Evolutionary conservation across 2,329 filamentous ascomycete species (phyloP).

Genomic region (Emydomyces testavorans): DNA sequence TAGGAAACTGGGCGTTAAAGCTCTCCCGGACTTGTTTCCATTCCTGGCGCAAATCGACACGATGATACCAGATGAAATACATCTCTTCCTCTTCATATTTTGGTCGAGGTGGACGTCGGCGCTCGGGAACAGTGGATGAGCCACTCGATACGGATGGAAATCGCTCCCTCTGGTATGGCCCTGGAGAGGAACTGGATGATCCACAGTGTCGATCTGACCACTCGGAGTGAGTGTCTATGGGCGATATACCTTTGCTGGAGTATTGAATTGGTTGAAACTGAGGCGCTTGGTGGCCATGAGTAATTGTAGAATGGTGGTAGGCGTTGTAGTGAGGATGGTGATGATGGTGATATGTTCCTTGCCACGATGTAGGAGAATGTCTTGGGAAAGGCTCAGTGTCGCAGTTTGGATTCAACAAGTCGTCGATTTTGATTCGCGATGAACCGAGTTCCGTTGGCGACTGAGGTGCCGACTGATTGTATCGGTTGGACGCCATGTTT

Average conservation of each 20-base stretch:
- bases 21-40: slow-evolving; percentile 37
- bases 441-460: slow-evolving; percentile 10
- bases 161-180: slow-evolving; percentile 30
- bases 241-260: background rate
- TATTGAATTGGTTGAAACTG: slow-evolving; percentile 10
- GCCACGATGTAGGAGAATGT: slow-evolving; percentile 3
- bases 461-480: slow-evolving; percentile 1
- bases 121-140: slow-evolving; percentile 27
- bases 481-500: slow-evolving; percentile 2
- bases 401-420: slow-evolving; percentile 11
- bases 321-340: slow-evolving; percentile 8
- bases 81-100: slow-evolving; percentile 39
- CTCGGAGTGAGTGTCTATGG: slow-evolving; percentile 10
- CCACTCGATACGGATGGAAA: slow-evolving; percentile 34
- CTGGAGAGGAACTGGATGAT: slow-evolving; percentile 28
- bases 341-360: slow-evolving; percentile 7
- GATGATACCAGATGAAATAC: slow-evolving; percentile 42
- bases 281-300: slow-evolving; percentile 1
- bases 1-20: slow-evolving; percentile 36
- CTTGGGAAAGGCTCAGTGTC: background rate
- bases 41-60: slow-evolving; percentile 36
- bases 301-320: background rate
- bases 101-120: slow-evolving; percentile 34
- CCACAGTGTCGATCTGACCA: slow-evolving; percentile 9
- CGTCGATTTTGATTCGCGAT: slow-evolving; percentile 11